Evolutionary conservation across 2,329 filamentous ascomycete species (phyloP).

Genomic region (Aspergillus floridensis): DNA sequence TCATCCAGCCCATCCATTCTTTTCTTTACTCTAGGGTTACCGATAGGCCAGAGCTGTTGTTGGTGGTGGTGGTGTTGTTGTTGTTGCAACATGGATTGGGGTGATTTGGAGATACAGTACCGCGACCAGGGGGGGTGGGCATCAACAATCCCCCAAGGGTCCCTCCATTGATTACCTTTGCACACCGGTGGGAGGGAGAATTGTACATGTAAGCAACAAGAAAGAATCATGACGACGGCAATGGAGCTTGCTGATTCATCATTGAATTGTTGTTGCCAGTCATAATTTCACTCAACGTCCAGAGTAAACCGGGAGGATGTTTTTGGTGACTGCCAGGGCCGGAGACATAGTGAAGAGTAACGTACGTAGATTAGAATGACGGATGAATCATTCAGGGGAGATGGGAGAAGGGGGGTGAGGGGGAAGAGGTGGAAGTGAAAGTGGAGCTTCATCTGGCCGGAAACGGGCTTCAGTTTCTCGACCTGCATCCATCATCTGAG

Average conservation of each 20-base stretch:
- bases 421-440: conserved; percentile 8
- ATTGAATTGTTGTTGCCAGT: background rate
- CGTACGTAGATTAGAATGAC: background rate
- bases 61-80: too few species aligned
- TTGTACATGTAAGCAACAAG: background rate
- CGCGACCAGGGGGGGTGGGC: background rate
- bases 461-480: conserved; percentile 14
- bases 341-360: background rate
- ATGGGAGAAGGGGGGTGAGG: too few species aligned
- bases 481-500: conserved; percentile 13
- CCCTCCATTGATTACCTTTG: background rate
- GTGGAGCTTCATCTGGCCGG: conserved; percentile 13
- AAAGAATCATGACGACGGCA: background rate
- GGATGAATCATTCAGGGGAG: conserved; percentile 21
- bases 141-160: too few species aligned
- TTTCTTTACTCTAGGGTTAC: background rate
- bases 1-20: conserved; percentile 1
- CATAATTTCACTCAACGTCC: too few species aligned
- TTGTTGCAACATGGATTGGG: too few species aligned
- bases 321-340: conserved; percentile 7
- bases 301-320: conserved; percentile 1
- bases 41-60: too few species aligned
- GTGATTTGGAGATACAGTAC: too few species aligned
- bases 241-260: conserved; percentile 1
- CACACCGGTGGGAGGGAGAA: background rate